A percentile compares a stretch with the other conserved stretches of the same genome.
phyloP scores from a whole-genome alignment of 208 protist genomes.

The Acanthamoeba healyi region DNA sequence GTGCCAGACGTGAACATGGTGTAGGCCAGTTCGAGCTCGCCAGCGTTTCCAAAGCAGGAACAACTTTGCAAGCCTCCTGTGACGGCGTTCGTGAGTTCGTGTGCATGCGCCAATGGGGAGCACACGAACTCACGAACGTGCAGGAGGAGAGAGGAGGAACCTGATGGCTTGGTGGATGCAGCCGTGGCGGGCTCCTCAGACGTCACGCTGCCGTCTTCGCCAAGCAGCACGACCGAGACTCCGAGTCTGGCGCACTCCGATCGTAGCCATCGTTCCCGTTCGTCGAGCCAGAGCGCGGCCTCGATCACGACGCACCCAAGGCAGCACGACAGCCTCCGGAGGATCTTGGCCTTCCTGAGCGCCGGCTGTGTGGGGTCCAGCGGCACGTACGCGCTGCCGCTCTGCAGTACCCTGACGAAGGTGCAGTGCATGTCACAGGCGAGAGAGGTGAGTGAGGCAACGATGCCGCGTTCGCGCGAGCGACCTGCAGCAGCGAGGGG shows the following conservation, averaged over 20 bases:
- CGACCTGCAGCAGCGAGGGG: too few species aligned
- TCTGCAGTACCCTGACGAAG: too few species aligned
- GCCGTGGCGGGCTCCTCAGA: neutral
- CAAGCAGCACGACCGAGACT: neutral
- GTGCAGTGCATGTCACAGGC: too few species aligned
- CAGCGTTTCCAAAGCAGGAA: neutral
- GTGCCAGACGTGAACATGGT: constrained; percentile 36
- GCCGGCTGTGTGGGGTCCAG: too few species aligned
- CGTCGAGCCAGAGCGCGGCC: neutral
- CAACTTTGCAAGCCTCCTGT: neutral
- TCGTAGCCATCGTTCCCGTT: neutral
- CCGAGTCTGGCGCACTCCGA: neutral
- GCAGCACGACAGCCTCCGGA: neutral
- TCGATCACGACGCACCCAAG: neutral
- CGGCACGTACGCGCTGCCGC: too few species aligned
- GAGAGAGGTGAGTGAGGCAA: too few species aligned
- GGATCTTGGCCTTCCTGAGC: neutral
- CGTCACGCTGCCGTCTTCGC: neutral
- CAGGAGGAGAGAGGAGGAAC: too few species aligned
- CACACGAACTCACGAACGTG: too few species aligned
- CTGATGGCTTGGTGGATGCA: neutral
- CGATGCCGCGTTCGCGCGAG: too few species aligned
- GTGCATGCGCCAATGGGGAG: too few species aligned
- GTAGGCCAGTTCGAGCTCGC: neutral
- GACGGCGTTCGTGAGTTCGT: too few species aligned